These are phyloP conservation scores for Heritiera fomes DNA, from an alignment of 345 rosid genomes.

Conservation along the genomic window DNA sequence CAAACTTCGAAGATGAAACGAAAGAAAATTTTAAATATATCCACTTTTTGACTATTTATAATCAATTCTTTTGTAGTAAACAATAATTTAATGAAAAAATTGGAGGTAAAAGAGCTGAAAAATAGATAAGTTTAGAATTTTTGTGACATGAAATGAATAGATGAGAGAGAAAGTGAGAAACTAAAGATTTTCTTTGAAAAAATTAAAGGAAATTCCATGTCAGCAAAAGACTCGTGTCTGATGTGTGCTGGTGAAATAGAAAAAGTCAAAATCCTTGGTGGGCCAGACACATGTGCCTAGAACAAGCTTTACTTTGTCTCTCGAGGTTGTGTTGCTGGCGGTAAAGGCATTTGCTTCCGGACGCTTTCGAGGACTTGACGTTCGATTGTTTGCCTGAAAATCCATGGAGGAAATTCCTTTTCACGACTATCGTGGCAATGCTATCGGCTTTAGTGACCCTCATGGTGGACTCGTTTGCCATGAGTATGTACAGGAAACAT, in stretches of 20 bases:
- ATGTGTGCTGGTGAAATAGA: background rate
- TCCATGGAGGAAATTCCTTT: constrained; percentile 84
- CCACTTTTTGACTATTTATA: too few relatives aligned
- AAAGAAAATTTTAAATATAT: too few relatives aligned
- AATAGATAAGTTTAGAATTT: too few relatives aligned
- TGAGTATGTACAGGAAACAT: constrained; percentile 44
- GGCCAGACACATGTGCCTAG: background rate
- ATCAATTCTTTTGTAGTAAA: too few relatives aligned
- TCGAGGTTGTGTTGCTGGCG: background rate
- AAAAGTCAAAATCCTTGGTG: background rate
- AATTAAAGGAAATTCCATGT: background rate
- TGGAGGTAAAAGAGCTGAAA: too few relatives aligned
- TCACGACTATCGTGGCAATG: constrained; percentile 83
- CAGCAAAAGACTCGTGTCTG: background rate
- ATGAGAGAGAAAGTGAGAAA: too few relatives aligned
- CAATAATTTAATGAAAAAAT: too few relatives aligned
- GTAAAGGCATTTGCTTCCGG: constrained; percentile 72
- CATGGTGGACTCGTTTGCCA: constrained; percentile 69
- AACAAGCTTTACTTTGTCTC: background rate
- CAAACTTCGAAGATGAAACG: background rate
- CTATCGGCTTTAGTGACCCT: constrained; percentile 59
- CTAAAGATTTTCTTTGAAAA: too few relatives aligned
- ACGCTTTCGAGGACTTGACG: constrained; percentile 65
- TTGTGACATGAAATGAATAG: background rate
- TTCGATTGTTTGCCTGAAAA: constrained; percentile 56